Conservation (phyloP, 1,284 basidiomycete genomes). For the Bondarzewia mesenterica region DNA sequence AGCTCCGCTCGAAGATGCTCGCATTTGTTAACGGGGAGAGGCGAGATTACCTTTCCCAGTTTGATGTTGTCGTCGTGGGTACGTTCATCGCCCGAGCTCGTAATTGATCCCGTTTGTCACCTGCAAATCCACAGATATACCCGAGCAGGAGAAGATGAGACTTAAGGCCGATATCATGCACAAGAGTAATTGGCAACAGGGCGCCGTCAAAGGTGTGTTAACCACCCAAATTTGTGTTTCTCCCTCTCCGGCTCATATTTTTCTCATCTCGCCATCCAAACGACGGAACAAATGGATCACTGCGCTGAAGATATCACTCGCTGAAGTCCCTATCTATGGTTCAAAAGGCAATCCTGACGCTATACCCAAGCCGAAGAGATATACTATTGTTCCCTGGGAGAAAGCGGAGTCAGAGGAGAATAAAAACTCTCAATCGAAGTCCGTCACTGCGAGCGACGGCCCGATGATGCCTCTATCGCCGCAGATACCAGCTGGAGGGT, state of each 20-base stretch:
- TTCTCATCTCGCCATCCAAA: constrained; percentile 37
- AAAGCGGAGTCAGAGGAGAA: constrained; percentile 40
- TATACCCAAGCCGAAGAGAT: constrained; percentile 43
- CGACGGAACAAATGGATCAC: constrained; percentile 91
- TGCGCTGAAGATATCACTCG: constrained; percentile 69
- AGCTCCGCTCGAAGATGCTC: constrained; percentile 75
- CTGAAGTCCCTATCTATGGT: constrained; percentile 69
- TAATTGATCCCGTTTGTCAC: not conserved
- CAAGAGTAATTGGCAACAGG: constrained; percentile 86
- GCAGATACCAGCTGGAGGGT: constrained; percentile 29
- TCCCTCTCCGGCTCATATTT: not conserved
- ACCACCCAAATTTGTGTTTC: constrained; percentile 5
- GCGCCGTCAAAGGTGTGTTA: constrained; percentile 61
- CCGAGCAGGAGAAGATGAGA: constrained; percentile 73
- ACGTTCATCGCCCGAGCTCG: no score
- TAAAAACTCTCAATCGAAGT: constrained; percentile 8
- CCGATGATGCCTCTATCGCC: constrained; percentile 6
- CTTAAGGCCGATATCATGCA: constrained; percentile 83
- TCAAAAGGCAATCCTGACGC: constrained; percentile 61
- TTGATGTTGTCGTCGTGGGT: constrained; percentile 66
- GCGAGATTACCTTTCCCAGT: constrained; percentile 67
- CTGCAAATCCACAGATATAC: constrained; percentile 53
- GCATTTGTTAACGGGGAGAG: constrained; percentile 65
- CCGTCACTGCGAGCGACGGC: constrained; percentile 9
- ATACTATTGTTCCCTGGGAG: constrained; percentile 70